These are phyloP conservation scores for Pleochaeta shiraiana DNA, from an alignment of 2,329 filamentous ascomycete genomes.

Conservation along the genomic window DNA sequence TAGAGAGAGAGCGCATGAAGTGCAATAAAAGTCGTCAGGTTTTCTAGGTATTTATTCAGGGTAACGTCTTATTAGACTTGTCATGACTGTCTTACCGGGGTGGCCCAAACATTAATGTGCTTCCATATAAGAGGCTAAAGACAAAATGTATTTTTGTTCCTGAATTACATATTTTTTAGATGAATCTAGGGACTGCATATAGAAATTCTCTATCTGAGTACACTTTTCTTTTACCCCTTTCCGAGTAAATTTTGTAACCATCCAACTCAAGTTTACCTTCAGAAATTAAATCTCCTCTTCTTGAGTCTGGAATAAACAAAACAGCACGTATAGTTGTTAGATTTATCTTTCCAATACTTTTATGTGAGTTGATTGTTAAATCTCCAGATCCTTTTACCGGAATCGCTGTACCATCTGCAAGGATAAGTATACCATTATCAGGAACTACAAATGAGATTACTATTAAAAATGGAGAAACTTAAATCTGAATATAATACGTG, in stretches of 20 bases:
- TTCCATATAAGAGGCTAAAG: conserved; percentile 3
- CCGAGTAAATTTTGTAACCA: not conserved
- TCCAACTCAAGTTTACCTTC: not conserved
- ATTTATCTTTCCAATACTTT: not conserved
- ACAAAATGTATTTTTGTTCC: not conserved
- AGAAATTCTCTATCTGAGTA: not conserved
- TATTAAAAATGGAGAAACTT: no score
- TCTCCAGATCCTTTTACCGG: not conserved
- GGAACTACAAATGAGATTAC: not conserved
- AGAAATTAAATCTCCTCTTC: not conserved
- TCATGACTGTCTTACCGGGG: not conserved
- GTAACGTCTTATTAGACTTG: not conserved
- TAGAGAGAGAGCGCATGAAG: not conserved
- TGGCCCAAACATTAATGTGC: not conserved
- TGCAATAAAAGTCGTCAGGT: not conserved
- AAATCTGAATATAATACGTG: no score
- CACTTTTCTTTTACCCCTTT: not conserved
- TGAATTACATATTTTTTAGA: not conserved
- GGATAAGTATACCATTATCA: not conserved
- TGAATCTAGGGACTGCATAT: not conserved
- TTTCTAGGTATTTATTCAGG: not conserved
- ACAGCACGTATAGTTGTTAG: not conserved
- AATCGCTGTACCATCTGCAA: not conserved
- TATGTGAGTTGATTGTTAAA: not conserved
- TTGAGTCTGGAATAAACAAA: not conserved